Evolutionary conservation across 805 yeast genomes (phyloP), one percentile per base, ranked within the genome.

Genomic region (Metschnikowia orientalis): DNA sequence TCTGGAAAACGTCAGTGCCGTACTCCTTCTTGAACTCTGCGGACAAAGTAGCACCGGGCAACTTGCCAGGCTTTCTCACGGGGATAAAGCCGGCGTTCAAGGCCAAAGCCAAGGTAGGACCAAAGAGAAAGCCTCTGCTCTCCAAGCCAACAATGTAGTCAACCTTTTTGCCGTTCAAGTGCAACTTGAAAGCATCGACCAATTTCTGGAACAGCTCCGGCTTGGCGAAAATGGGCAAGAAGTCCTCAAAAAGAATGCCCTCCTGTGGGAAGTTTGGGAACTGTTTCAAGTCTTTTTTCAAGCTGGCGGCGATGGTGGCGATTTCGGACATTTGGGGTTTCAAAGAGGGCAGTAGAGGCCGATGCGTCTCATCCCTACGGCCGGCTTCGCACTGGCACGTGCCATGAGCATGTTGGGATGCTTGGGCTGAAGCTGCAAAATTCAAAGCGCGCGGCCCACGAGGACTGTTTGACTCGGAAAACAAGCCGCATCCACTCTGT

Each of bases 71-170:
- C 67, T 92, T 92, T 72, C 99, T 85, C 27, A 92, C 81, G 15
- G 99, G 97, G 32, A 90, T 83, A 51, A 92, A 92, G 7, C 96
- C 94, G 22, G 90, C 89, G 42, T 81, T 80, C 38, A 92, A 61
- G 35, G 85, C 90, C 44, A 92, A 71, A 6, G 98, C 98, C 48
- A 92, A 71, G 21, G 97, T 69, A 27, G 99, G 99, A 9, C 97
- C 99, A 53, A 92, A 90, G 38, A 92, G 69, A 59, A 92, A 92
- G 3, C 99, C 99, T 62, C 99, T 81, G 30, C 97, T 84, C 62
- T 92, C 99, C 46, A 92, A 73, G 28, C 97, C 99, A 31, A 92
- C 87, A 40, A 92, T 72, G 55, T 82, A 90, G 55, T 92, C 97
- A 42, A 94, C 77, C 45, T 79, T 75, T 42, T 69, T 67, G 43